phyloP scores from a whole-genome alignment of 352 stramenopile species.

The Globisporangium cederbergense region DNA sequence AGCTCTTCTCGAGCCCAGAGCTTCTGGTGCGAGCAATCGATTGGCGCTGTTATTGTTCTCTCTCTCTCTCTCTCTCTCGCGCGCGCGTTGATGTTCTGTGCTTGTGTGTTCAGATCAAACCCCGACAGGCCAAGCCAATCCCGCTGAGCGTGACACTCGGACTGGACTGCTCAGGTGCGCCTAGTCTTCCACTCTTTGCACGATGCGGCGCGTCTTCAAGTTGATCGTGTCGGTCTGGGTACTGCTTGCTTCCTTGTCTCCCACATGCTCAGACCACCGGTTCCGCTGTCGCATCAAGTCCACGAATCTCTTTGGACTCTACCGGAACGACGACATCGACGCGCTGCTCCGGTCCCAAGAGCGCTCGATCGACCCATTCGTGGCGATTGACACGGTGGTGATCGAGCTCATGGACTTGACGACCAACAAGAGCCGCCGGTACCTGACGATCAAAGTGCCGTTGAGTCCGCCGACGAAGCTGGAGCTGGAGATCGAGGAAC shows the following conservation, averaged over 20 bases:
- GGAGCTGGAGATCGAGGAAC: constrained; percentile 57
- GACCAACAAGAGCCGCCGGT: constrained; percentile 47
- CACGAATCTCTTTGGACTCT: constrained; percentile 60
- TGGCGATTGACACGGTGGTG: constrained; percentile 63
- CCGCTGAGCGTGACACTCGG: constrained; percentile 64
- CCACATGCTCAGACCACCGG: constrained; percentile 29
- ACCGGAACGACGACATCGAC: constrained; percentile 61
- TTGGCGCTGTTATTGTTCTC: not conserved
- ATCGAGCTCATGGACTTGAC: constrained; percentile 68
- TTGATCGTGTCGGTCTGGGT: not conserved
- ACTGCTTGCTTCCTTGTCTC: not conserved
- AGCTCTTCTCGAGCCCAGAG: constrained; percentile 55
- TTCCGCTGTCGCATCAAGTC: constrained; percentile 77
- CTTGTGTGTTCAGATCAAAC: constrained; percentile 49
- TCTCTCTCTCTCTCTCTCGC: not conserved
- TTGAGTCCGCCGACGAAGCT: constrained; percentile 33
- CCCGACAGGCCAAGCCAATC: constrained; percentile 31
- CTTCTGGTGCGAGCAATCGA: constrained; percentile 32
- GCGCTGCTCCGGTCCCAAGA: constrained; percentile 28
- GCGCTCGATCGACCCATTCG: constrained; percentile 37
- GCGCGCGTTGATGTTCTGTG: too few species aligned
- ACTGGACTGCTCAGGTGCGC: constrained; percentile 39
- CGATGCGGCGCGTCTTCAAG: not conserved
- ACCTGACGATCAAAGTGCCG: constrained; percentile 48
- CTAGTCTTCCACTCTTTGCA: not conserved